A percentile compares a stretch with the other conserved stretches of the same genome.
Conservation (phyloP, 768 basidiomycete species). For the Boletellus sp. region DNA sequence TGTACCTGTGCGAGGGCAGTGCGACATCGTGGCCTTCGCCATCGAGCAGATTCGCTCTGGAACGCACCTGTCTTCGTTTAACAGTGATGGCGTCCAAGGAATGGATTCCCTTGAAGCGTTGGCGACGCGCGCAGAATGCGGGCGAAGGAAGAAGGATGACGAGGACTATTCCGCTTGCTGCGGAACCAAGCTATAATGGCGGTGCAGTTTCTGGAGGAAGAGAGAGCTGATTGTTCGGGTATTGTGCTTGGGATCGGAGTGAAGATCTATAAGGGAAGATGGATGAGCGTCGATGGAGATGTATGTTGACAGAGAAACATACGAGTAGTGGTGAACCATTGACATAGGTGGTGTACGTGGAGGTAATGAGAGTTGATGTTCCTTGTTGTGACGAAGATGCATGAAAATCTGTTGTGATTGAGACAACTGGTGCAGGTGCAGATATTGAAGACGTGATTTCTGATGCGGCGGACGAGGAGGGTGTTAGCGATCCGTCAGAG, state of each 20-base stretch:
- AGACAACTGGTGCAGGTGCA: neutral
- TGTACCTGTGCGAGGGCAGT: constrained; percentile 10
- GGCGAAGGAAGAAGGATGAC: constrained; percentile 34
- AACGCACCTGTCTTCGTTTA: constrained; percentile 16
- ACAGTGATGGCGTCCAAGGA: constrained; percentile 28
- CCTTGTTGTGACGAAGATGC: constrained; percentile 5
- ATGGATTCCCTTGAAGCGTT: constrained; percentile 33
- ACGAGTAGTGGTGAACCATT: constrained; percentile 16
- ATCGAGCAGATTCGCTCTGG: constrained; percentile 22
- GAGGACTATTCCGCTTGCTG: constrained; percentile 36
- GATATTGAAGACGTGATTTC: neutral
- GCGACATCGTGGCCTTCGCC: constrained; percentile 23
- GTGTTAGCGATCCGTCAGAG: neutral
- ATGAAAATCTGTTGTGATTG: constrained; percentile 2
- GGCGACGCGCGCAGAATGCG: constrained; percentile 37
- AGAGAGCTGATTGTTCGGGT: neutral
- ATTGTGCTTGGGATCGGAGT: constrained; percentile 20
- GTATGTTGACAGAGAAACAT: constrained; percentile 5
- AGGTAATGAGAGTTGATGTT: constrained; percentile 16
- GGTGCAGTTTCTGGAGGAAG: constrained; percentile 27
- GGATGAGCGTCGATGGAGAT: neutral
- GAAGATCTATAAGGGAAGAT: constrained; percentile 8
- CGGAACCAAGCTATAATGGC: constrained; percentile 42
- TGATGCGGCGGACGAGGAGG: neutral
- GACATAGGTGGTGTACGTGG: constrained; percentile 17